Percentiles rank a stretch among this genome's conserved stretches.
These are phyloP conservation scores for Mycena metata DNA, from an alignment of 768 basidiomycete species.

Conservation along the genomic window DNA sequence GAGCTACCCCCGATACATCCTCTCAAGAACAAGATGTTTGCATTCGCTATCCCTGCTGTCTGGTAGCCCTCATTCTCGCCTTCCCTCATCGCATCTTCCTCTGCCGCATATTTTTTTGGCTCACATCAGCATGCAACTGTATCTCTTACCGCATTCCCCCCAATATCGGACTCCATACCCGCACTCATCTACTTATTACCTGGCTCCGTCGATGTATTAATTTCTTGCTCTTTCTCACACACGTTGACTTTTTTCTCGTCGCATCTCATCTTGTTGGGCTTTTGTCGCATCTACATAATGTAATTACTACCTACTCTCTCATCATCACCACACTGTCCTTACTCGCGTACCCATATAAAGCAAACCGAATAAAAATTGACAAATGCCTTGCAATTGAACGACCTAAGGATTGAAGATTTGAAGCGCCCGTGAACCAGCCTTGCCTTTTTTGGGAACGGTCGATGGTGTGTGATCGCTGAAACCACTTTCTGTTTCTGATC, in stretches of 20 bases:
- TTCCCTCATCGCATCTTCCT: constrained; percentile 39
- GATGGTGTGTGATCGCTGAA: constrained; percentile 3
- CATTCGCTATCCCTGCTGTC: constrained; percentile 69
- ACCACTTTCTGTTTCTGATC: constrained; percentile 22
- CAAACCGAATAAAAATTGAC: constrained; percentile 35
- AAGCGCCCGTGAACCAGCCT: neutral
- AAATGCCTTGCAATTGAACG: constrained; percentile 15
- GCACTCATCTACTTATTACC: constrained; percentile 32
- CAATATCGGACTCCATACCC: constrained; percentile 27
- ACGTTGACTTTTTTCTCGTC: constrained; percentile 32
- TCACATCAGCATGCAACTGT: constrained; percentile 24
- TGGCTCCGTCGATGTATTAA: constrained; percentile 31
- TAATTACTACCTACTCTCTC: constrained; percentile 20
- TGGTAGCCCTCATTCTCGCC: constrained; percentile 61
- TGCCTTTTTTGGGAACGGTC: constrained; percentile 3
- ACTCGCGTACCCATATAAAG: constrained; percentile 24
- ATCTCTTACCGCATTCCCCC: constrained; percentile 18
- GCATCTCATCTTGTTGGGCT: constrained; percentile 28
- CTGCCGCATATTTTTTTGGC: constrained; percentile 31
- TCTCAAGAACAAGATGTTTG: constrained; percentile 74
- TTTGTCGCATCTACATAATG: constrained; percentile 28
- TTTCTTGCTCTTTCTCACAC: constrained; percentile 20
- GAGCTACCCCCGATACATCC: constrained; percentile 55
- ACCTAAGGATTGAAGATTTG: too few species aligned
- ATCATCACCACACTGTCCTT: constrained; percentile 26